Evolutionary conservation across 257 asterid species (phyloP).

Genomic region (Gardenia jasminoides): DNA sequence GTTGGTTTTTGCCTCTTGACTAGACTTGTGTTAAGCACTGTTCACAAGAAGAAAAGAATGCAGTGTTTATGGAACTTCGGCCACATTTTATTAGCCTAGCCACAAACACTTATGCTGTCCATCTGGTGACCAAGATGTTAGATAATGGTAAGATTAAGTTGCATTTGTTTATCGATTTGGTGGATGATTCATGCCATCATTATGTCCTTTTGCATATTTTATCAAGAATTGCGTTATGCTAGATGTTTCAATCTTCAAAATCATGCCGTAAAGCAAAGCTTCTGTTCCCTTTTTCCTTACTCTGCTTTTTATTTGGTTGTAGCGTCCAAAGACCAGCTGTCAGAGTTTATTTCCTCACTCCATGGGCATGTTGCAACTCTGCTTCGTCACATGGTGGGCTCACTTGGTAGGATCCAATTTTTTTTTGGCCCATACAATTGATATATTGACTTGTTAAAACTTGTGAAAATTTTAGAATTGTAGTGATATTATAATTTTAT

Average conservation of each 20-base stretch:
- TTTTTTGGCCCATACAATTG: slow-evolving; percentile 6
- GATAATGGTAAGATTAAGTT: slow-evolving; percentile 59
- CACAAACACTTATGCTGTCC: slow-evolving; percentile 77
- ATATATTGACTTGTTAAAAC: background rate
- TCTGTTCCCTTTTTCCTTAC: background rate
- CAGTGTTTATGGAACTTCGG: slow-evolving; percentile 67
- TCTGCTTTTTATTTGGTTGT: slow-evolving; percentile 13
- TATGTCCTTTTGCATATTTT: background rate
- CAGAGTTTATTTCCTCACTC: slow-evolving; percentile 69
- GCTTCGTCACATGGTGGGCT: slow-evolving; percentile 89
- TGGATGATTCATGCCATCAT: background rate
- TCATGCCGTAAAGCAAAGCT: background rate
- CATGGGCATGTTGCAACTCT: slow-evolving; percentile 82
- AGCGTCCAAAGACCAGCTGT: slow-evolving; percentile 84
- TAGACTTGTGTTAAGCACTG: slow-evolving; percentile 88
- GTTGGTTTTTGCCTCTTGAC: slow-evolving; percentile 12
- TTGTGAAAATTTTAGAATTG: background rate
- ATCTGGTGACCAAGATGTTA: slow-evolving; percentile 77
- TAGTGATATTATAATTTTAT: background rate
- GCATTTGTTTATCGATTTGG: background rate
- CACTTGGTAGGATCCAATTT: slow-evolving; percentile 64
- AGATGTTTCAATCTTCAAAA: background rate
- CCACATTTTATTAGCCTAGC: slow-evolving; percentile 70
- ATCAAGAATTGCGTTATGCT: background rate
- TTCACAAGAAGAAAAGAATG: slow-evolving; percentile 74